These are phyloP conservation scores for Piromyces finnis DNA, from an alignment of 192 early-diverging fungal species.

Conservation along the genomic window DNA sequence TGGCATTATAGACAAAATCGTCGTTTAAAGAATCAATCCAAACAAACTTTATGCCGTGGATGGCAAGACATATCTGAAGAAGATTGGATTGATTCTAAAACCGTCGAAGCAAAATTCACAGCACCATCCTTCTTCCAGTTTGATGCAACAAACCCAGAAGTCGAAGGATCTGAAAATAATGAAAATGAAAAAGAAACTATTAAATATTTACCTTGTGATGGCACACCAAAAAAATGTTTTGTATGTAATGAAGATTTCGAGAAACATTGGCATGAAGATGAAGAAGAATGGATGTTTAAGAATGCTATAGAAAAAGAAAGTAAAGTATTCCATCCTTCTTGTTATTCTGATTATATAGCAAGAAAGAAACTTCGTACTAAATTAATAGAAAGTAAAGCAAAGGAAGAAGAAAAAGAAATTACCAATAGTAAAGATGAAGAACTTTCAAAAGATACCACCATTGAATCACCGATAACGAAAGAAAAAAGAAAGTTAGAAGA, in stretches of 20 bases:
- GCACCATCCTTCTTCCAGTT: slow-evolving; percentile 1
- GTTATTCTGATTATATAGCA: neutral
- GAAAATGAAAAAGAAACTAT: slow-evolving; percentile 9
- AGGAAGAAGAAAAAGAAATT: neutral
- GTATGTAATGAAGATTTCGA: slow-evolving; percentile 60
- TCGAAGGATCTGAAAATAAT: slow-evolving; percentile 7
- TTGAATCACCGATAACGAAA: neutral
- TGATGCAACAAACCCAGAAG: slow-evolving; percentile 10
- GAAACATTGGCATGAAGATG: slow-evolving; percentile 51
- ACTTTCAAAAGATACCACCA: neutral
- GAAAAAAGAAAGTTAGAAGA: too few species aligned
- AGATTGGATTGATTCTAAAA: slow-evolving; percentile 1
- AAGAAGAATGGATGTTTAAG: slow-evolving; percentile 49
- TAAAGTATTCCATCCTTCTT: neutral
- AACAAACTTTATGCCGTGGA: slow-evolving; percentile 61
- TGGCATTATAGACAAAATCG: slow-evolving; percentile 94
- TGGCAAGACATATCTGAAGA: slow-evolving; percentile 62
- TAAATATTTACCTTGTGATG: slow-evolving; percentile 15
- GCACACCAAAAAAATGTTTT: slow-evolving; percentile 14
- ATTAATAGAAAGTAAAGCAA: neutral
- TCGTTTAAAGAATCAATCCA: slow-evolving; percentile 62
- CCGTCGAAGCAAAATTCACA: slow-evolving; percentile 3
- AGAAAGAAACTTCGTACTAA: neutral
- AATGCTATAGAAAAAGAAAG: neutral
- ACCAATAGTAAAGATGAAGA: neutral